These are phyloP conservation scores for Hymenoscyphus repandus DNA, from an alignment of 2,329 filamentous ascomycete species.

Conservation along the genomic window DNA sequence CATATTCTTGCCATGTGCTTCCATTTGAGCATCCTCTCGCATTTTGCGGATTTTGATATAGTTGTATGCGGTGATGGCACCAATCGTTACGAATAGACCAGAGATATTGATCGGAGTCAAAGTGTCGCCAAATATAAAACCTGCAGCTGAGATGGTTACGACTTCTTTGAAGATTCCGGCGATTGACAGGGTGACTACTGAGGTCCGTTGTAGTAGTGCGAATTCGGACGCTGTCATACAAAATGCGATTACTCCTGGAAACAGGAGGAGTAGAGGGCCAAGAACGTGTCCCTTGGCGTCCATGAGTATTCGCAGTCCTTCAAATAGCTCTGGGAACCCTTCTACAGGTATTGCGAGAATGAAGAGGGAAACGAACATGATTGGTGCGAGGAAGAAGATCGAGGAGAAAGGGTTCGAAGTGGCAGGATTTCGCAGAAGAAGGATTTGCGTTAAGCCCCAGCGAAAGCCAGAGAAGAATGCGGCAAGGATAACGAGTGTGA, in stretches of 20 bases:
- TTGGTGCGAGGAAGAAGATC: slow-evolving; percentile 93
- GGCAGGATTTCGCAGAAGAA: slow-evolving; percentile 87
- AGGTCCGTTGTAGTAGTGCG: slow-evolving; percentile 87
- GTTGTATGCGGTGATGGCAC: slow-evolving; percentile 85
- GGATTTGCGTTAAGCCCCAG: slow-evolving; percentile 97
- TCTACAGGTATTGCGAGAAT: slow-evolving; percentile 81
- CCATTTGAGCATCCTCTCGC: slow-evolving; percentile 64
- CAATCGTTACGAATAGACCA: slow-evolving; percentile 82
- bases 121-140: slow-evolving; percentile 80
- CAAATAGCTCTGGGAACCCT: slow-evolving; percentile 62
- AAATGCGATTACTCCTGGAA: slow-evolving; percentile 88
- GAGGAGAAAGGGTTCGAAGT: slow-evolving; percentile 95
- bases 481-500: slow-evolving; percentile 86
- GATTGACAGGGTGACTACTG: slow-evolving; percentile 91
- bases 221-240: slow-evolving; percentile 97
- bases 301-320: slow-evolving; percentile 59
- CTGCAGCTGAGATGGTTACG: slow-evolving; percentile 85
- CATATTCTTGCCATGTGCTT: slow-evolving; percentile 36
- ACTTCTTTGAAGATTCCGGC: slow-evolving; percentile 99
- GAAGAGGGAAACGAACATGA: slow-evolving; percentile 87
- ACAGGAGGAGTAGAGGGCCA: slow-evolving; percentile 71
- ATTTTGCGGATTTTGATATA: slow-evolving; percentile 91
- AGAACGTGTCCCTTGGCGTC: slow-evolving; percentile 62
- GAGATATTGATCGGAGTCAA: slow-evolving; percentile 83
- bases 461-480: slow-evolving; percentile 95